Conservation (phyloP, 2,329 filamentous ascomycete genomes). For the Basipetospora chlamydospora region DNA sequence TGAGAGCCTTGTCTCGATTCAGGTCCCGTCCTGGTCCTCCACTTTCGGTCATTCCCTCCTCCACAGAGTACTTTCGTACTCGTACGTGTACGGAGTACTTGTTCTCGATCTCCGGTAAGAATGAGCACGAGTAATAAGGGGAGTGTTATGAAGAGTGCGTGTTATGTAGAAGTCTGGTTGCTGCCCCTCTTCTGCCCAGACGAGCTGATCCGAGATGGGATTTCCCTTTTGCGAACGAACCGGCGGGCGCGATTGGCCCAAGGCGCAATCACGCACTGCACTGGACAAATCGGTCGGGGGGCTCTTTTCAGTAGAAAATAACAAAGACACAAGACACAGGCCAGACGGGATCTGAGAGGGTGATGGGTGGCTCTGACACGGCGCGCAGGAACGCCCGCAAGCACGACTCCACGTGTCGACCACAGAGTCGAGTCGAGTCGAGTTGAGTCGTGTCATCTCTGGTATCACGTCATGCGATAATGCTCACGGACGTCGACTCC, state of each 20-base stretch:
- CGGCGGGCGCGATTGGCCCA: background rate
- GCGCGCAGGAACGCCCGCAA: too few species aligned
- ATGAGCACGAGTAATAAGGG: too few species aligned
- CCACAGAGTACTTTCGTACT: too few species aligned
- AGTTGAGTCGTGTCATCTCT: conserved; percentile 1
- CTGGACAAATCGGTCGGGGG: too few species aligned
- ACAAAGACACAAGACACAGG: too few species aligned
- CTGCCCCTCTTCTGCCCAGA: background rate
- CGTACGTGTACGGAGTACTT: too few species aligned
- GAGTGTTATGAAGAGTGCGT: too few species aligned
- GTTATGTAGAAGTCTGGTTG: conserved; percentile 1
- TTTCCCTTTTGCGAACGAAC: conserved; percentile 2
- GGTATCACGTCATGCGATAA: conserved; percentile 3
- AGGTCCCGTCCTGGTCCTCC: background rate
- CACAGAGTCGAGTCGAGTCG: too few species aligned
- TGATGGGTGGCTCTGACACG: background rate
- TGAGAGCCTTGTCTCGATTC: background rate
- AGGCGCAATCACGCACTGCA: too few species aligned
- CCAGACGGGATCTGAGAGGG: too few species aligned
- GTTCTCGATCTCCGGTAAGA: too few species aligned
- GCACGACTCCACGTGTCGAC: conserved; percentile 4
- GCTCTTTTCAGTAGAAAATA: too few species aligned
- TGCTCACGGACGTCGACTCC: background rate
- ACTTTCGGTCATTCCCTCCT: background rate
- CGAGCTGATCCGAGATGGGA: conserved; percentile 1